phyloP scores from a whole-genome alignment of 2,329 filamentous ascomycete genomes.

The Alternaria infectoria region DNA sequence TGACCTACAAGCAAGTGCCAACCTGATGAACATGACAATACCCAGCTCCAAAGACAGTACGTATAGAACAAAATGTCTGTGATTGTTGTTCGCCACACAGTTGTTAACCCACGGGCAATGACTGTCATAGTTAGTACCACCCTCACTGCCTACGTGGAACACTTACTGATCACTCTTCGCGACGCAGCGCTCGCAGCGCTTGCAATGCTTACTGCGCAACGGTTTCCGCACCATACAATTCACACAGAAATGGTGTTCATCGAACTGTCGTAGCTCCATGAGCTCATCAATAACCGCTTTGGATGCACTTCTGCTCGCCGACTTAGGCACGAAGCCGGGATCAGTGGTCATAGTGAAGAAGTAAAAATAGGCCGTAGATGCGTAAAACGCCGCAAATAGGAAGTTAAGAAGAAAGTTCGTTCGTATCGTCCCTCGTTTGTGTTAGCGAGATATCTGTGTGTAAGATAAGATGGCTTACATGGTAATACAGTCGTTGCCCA shows the following conservation, averaged over 20 bases:
- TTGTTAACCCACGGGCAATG: constrained; percentile 99
- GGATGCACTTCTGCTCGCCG: constrained; percentile 86
- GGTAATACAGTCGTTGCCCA: constrained; percentile 79
- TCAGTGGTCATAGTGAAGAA: constrained; percentile 83
- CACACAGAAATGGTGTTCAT: constrained; percentile 92
- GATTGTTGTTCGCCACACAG: constrained; percentile 93
- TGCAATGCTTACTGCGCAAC: constrained; percentile 93
- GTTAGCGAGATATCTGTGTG: constrained; percentile 35
- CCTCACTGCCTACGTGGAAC: neutral
- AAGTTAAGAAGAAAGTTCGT: constrained; percentile 77
- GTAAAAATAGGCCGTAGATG: constrained; percentile 84
- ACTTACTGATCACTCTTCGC: constrained; percentile 96
- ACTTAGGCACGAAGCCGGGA: constrained; percentile 91
- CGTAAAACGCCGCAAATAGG: constrained; percentile 69
- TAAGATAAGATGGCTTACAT: constrained; percentile 56
- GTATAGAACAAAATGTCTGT: constrained; percentile 94
- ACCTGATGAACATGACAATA: constrained; percentile 72
- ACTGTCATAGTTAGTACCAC: constrained; percentile 55
- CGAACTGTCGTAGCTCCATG: constrained; percentile 83
- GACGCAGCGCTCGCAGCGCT: constrained; percentile 87
- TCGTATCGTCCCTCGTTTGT: constrained; percentile 65
- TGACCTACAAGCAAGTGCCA: constrained; percentile 73
- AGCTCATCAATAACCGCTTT: constrained; percentile 88
- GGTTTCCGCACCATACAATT: constrained; percentile 94
- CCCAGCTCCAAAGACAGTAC: constrained; percentile 78